Percentiles rank a stretch among this genome's conserved stretches.
Conservation (phyloP, 495 filamentous ascomycete species). For the Trichoderma gamsii region DNA sequence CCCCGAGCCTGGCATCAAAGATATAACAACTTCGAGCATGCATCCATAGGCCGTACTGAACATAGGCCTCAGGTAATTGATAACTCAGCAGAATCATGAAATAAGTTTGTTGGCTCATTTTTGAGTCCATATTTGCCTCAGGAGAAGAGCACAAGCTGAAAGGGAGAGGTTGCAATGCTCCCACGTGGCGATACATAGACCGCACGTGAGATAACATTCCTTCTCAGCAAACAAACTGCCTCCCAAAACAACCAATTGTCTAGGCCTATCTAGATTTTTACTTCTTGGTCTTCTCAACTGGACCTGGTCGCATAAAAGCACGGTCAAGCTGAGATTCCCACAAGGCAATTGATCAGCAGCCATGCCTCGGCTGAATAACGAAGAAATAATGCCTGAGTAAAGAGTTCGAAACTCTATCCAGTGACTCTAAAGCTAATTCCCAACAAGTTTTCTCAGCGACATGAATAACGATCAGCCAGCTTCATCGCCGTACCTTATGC, state of each 20-base stretch:
- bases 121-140: too few relatives aligned
- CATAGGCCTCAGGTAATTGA: too few relatives aligned
- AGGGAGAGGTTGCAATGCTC: background rate
- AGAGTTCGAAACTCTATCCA: background rate
- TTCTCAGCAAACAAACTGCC: background rate
- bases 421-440: background rate
- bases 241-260: background rate
- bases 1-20: background rate
- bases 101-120: too few relatives aligned
- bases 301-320: background rate
- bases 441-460: background rate
- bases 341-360: background rate
- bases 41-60: too few relatives aligned
- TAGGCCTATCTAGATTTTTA: background rate
- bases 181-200: background rate
- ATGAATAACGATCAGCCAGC: too few relatives aligned
- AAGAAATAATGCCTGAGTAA: background rate
- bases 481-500: background rate
- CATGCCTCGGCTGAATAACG: background rate
- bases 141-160: background rate
- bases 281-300: background rate
- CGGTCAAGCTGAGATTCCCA: background rate
- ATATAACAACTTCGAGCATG: too few relatives aligned
- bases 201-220: background rate
- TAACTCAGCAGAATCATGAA: too few relatives aligned